Base-by-base conservation (phyloP, 164 flowering plant species). In the Brasenia schreberi region DNA sequence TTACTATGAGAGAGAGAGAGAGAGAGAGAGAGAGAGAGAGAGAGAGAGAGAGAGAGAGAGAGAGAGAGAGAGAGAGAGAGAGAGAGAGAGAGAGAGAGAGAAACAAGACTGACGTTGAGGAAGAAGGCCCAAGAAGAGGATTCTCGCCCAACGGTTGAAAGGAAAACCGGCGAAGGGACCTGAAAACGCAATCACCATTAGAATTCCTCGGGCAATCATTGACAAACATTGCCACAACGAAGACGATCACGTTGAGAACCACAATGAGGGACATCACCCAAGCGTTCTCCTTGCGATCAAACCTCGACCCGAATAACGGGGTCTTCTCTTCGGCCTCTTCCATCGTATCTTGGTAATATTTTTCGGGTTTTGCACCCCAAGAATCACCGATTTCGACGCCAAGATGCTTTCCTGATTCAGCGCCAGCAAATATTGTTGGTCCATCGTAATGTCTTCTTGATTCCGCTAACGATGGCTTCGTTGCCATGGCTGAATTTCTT, bases 121-220 rank as follows among this genome's bases (percentile, higher is more conserved):
- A 74, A n/a, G 93, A 83, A 43, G 88, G 93, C 6, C 93, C 96
- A 59, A 85, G 85, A 9, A 87, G 74, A 27, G 91, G 91, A 65
- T 87, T 89, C 78, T 89, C 96, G 2, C 74, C 49, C 56, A 86
- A 75, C 7, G 91, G 87, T 79, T 89, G 93, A 67, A 87, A 87
- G n/a, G 90, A 82, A 18, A 87, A 65, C 62, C 87, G 72, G 5
- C 85, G 82, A 17, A 88, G 81, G 53, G 75, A 18, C 43, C 67
- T 67, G 65, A 83, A 27, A 0, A 75, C 77, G 65, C 96, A 89
- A 44, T 87, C 79, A 7, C 78, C 82, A 60, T 83, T 77, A 19
- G 96, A 87, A 53, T 77, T 78, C 2, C 52, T 10, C 72, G 77
- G 76, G 78, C 87, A 89, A 58, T 89, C 77, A 53, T 89, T 89